These are phyloP conservation scores for Candida sithepensis DNA, from an alignment of 805 yeast species.

Conservation along the genomic window DNA sequence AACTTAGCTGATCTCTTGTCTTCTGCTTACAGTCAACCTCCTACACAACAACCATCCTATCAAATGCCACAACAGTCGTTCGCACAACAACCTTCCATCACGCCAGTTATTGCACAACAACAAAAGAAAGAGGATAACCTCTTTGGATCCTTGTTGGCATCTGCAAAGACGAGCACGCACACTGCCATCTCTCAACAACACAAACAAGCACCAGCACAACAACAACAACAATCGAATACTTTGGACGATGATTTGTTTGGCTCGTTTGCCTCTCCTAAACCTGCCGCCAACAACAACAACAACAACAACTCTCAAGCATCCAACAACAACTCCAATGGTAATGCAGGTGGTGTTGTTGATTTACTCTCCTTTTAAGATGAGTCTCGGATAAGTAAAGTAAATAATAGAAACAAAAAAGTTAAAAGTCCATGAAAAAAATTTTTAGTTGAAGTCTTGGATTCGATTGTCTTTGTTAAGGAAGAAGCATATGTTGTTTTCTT, in stretches of 20 bases:
- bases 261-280: constrained; percentile 7
- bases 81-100: constrained; percentile 28
- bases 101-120: constrained; percentile 38
- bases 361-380: constrained; percentile 45
- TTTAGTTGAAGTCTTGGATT: background rate
- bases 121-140: constrained; percentile 54
- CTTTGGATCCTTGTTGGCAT: constrained; percentile 63
- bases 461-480: background rate
- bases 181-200: constrained; percentile 15
- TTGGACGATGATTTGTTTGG: constrained; percentile 13
- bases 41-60: constrained; percentile 3
- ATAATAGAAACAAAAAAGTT: background rate
- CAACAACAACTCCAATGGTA: constrained; percentile 4
- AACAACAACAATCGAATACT: constrained; percentile 1
- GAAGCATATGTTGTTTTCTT: background rate
- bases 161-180: constrained; percentile 52
- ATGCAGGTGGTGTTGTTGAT: constrained; percentile 40
- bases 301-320: constrained; percentile 3
- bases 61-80: constrained; percentile 12
- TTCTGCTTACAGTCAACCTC: constrained; percentile 24
- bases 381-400: background rate
- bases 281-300: constrained; percentile 5
- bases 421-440: background rate
- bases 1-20: constrained; percentile 33
- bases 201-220: constrained; percentile 5